Conservation (phyloP, 257 asterid species). For the Solanum appendiculatum region DNA sequence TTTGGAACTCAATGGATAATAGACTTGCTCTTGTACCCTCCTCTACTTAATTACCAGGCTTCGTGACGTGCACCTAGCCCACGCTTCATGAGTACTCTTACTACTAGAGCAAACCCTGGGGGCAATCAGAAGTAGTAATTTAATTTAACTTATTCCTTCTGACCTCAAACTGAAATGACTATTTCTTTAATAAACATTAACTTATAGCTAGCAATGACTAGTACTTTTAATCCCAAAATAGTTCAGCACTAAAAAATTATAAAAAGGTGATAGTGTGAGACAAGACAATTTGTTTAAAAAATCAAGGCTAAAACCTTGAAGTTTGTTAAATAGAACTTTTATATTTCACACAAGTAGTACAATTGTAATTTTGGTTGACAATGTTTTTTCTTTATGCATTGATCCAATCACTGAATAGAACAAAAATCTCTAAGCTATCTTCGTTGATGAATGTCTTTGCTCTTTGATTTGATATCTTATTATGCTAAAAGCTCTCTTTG, state of each 20-base stretch:
- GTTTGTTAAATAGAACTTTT: not conserved
- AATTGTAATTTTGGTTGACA: not conserved
- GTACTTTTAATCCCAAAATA: not conserved
- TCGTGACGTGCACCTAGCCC: not conserved
- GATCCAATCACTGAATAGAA: not conserved
- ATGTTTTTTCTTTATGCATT: not conserved
- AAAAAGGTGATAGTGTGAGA: not conserved
- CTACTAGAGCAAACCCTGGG: not conserved
- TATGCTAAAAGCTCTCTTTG: not conserved
- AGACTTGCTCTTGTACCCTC: not conserved
- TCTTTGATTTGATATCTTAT: not conserved
- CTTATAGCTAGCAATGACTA: not conserved
- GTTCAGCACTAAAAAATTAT: too few relatives aligned
- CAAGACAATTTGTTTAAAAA: not conserved
- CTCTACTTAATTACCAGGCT: not conserved
- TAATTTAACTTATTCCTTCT: not conserved
- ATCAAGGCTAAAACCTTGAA: not conserved
- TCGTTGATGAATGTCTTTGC: not conserved
- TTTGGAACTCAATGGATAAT: not conserved
- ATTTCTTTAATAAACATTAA: not conserved
- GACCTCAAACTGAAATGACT: not conserved
- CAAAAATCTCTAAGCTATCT: not conserved
- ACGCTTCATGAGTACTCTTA: not conserved
- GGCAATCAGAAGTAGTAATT: not conserved
- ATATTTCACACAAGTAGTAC: not conserved